Conservation (phyloP, 768 basidiomycete species). For the Piloderma croceum region DNA sequence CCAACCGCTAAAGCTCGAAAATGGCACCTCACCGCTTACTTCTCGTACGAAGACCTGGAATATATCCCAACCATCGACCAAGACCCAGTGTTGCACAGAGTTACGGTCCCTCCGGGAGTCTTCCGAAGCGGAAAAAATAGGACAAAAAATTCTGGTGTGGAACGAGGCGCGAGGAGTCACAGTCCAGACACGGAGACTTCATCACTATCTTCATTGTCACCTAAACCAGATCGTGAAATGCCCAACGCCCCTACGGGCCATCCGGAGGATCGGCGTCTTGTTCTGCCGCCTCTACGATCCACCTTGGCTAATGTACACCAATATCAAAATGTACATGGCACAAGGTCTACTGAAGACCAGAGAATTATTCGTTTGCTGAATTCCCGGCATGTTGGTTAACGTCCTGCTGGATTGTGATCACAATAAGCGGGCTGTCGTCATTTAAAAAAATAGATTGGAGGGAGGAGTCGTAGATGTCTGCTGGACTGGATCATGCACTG, state of each 20-base stretch:
- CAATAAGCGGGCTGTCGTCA: neutral
- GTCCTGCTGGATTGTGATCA: neutral
- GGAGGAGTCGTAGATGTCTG: too few species aligned
- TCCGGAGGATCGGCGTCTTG: too few species aligned
- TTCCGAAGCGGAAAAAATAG: constrained; percentile 43
- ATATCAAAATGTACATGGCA: constrained; percentile 28
- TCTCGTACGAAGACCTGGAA: constrained; percentile 43
- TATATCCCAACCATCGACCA: constrained; percentile 43
- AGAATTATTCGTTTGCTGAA: constrained; percentile 58
- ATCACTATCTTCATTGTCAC: constrained; percentile 10
- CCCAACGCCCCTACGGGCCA: too few species aligned
- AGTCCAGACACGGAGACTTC: constrained; percentile 8
- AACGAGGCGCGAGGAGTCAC: constrained; percentile 3
- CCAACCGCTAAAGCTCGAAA: constrained; percentile 47
- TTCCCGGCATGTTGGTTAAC: constrained; percentile 24
- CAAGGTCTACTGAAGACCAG: constrained; percentile 51
- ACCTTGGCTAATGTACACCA: too few species aligned
- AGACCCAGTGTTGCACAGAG: constrained; percentile 37
- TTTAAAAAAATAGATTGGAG: too few species aligned
- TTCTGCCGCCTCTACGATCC: too few species aligned
- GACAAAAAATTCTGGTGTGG: constrained; percentile 33
- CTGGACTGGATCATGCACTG: too few species aligned
- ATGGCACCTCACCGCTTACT: constrained; percentile 60
- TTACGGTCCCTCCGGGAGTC: constrained; percentile 41
- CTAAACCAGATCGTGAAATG: too few species aligned